Evolutionary conservation across 2,329 filamentous ascomycete species (phyloP).

Genomic region (Thelonectria discophora): DNA sequence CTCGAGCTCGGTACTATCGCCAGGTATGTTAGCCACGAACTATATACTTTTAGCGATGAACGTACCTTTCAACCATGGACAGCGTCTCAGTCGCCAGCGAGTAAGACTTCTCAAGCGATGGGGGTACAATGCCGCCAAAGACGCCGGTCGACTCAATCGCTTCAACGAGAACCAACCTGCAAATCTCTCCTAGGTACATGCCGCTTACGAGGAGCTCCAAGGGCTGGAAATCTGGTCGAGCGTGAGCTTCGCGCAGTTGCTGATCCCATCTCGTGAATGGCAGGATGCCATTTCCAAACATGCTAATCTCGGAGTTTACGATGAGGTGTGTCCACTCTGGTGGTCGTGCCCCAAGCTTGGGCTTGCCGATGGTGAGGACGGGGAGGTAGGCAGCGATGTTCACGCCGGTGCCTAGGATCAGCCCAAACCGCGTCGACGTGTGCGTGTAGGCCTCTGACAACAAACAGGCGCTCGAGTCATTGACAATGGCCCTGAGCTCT

Average conservation of each 20-base stretch:
- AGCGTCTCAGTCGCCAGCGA: conserved; percentile 69
- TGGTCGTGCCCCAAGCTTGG: conserved; percentile 67
- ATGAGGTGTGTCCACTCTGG: conserved; percentile 69
- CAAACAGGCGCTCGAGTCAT: conserved; percentile 73
- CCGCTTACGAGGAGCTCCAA: conserved; percentile 71
- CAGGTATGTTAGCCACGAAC: conserved; percentile 42
- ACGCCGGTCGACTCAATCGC: conserved; percentile 64
- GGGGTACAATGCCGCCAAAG: conserved; percentile 65
- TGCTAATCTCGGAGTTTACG: conserved; percentile 73
- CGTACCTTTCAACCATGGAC: conserved; percentile 65
- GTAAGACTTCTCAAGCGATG: conserved; percentile 61
- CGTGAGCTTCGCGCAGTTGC: conserved; percentile 60
- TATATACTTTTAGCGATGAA: neutral
- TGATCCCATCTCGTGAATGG: conserved; percentile 70
- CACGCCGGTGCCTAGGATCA: conserved; percentile 73
- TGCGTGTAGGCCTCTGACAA: conserved; percentile 70
- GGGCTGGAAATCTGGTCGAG: conserved; percentile 68
- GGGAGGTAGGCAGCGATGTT: conserved; percentile 73
- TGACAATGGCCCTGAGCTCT: conserved; percentile 68
- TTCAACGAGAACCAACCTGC: conserved; percentile 65
- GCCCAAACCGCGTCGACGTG: conserved; percentile 66
- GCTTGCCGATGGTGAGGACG: conserved; percentile 60
- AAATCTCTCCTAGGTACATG: conserved; percentile 73
- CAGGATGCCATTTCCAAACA: conserved; percentile 69
- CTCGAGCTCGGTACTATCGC: conserved; percentile 53